Percentiles rank a stretch among this genome's conserved stretches.
Conservation (phyloP, 176 grass and related monocot genomes). For the Cenchrus americanus region DNA sequence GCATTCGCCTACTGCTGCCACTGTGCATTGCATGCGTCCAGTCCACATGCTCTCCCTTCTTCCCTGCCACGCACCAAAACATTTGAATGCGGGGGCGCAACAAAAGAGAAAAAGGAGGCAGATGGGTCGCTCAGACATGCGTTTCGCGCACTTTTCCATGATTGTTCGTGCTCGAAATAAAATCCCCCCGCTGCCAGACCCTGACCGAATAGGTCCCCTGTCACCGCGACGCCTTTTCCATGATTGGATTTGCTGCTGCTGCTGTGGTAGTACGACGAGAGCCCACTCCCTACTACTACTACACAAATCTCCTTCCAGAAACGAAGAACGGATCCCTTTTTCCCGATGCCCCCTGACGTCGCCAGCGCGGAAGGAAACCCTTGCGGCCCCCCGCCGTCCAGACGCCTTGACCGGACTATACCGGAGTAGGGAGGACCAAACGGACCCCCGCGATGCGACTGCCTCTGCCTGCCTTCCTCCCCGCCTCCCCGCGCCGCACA, state of each 20-base stretch:
- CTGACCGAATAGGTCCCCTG: constrained; percentile 33
- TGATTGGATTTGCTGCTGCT: constrained; percentile 6
- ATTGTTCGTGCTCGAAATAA: constrained; percentile 26
- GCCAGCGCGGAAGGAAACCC: background rate
- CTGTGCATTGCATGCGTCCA: background rate
- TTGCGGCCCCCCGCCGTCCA: constrained; percentile 11
- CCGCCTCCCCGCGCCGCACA: background rate
- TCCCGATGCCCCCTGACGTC: constrained; percentile 26
- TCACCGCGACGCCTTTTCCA: constrained; percentile 31
- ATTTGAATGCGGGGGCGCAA: background rate
- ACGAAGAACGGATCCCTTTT: background rate
- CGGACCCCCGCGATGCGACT: background rate
- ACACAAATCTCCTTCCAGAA: background rate
- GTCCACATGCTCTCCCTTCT: background rate
- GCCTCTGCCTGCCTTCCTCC: background rate
- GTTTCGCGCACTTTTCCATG: constrained; percentile 29
- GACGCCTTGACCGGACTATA: constrained; percentile 25
- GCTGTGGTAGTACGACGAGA: background rate
- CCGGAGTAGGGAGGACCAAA: too few relatives aligned
- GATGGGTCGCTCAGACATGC: background rate
- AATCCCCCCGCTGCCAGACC: background rate
- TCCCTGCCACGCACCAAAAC: too few relatives aligned
- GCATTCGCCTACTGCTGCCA: background rate
- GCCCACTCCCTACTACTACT: background rate
- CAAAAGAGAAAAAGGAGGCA: too few relatives aligned